Evolutionary conservation across 495 filamentous ascomycete species (phyloP), one percentile per base, ranked within the genome.

Genomic region (Penicillium alfredii): DNA sequence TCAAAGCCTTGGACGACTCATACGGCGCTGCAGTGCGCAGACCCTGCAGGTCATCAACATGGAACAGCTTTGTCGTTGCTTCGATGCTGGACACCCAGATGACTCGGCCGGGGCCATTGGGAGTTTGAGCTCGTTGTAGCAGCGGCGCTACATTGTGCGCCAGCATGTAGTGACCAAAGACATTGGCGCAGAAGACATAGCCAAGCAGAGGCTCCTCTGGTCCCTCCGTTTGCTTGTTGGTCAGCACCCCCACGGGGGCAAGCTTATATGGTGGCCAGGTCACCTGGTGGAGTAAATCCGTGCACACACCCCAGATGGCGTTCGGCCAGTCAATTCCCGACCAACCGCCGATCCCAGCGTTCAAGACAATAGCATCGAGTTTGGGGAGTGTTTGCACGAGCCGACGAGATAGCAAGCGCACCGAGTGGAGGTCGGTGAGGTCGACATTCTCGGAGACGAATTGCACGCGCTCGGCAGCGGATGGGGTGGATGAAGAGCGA

Each of bases 151-250:
- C 69, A 38, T 81, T 80, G 55, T 94, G 89, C 11, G 75, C 75
- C 12, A 98, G 81, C 45, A 96, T 65, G 56, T 98, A 97, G 61
- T 97, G 92, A 1, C 93, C 92, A 53, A 98, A 94, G 18, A 94
- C 74, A 53, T 97, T 97, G 33, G 88, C 79, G 57, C 80, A 83
- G 60, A 96, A 98, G 5, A 96, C 74, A 33, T 81, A 64, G 3
- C 88, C 93, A 0, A 97, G 62, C 1, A 66, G 61, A 1, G 78
- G 75, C 37, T 82, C 76, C 4, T 61, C 42, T 18, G 37, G 22
- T 8, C 13, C 24, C 14, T 30, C 29, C 6, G 54, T 62, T 31
- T 68, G 64, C 7, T 48, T 47, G 9, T 46, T 44, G 11, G 59
- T 78, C 43, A 77, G 47, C 23, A 70, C 68, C 9, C 88, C 88